Evolutionary conservation across 2,329 filamentous ascomycete genomes (phyloP).

Genomic region (Drechslerella stenobrocha): DNA sequence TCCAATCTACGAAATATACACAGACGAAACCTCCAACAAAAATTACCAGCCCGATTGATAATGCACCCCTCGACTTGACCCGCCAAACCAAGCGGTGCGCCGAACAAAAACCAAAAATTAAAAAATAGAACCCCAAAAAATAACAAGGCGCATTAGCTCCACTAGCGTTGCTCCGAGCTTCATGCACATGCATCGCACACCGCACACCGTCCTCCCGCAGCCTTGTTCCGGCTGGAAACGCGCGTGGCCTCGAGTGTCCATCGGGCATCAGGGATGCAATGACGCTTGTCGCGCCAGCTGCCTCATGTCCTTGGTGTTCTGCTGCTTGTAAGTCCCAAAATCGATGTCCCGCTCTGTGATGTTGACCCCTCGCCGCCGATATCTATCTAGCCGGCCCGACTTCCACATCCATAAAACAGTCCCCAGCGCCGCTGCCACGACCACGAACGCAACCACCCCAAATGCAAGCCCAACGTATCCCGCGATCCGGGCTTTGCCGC

Average conservation of each 20-base stretch:
- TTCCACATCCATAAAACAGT: slow-evolving; percentile 43
- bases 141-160: not conserved
- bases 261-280: slow-evolving; percentile 20
- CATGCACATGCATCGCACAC: slow-evolving; percentile 6
- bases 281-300: slow-evolving; percentile 36
- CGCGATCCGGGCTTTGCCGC: not conserved
- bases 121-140: too few relatives aligned
- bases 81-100: too few relatives aligned
- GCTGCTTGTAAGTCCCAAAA: slow-evolving; percentile 32
- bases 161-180: not conserved
- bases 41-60: too few relatives aligned
- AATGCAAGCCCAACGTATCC: slow-evolving; percentile 39
- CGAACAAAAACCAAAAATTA: too few relatives aligned
- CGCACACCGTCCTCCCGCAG: not conserved
- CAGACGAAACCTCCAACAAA: too few relatives aligned
- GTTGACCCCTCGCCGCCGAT: slow-evolving; percentile 35
- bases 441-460: slow-evolving; percentile 20
- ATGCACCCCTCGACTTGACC: too few relatives aligned
- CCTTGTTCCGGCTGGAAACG: not conserved
- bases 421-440: slow-evolving; percentile 12
- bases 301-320: slow-evolving; percentile 42
- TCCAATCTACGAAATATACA: too few relatives aligned
- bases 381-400: slow-evolving; percentile 32
- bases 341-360: slow-evolving; percentile 31
- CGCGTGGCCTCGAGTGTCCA: slow-evolving; percentile 2